A percentile compares a stretch with the other conserved stretches of the same genome.
phyloP scores from a whole-genome alignment of 169 alveolate species.

The Babesia ovata region DNA sequence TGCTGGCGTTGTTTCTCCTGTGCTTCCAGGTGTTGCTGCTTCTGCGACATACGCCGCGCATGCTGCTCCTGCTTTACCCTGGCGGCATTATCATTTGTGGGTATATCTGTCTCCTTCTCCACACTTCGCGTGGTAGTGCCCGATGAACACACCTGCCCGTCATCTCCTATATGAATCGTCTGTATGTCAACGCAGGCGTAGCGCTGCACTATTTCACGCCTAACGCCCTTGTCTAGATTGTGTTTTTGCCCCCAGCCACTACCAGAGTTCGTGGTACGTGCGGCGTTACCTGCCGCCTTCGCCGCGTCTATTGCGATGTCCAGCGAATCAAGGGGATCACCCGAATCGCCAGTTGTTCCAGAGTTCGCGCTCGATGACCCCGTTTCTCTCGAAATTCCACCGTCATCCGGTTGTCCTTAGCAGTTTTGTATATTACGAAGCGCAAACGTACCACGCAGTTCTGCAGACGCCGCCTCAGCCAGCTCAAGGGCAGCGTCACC shows the following conservation, averaged over 20 bases:
- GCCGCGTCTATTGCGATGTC: slow-evolving; percentile 16
- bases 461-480: slow-evolving; percentile 17
- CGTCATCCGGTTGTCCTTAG: background rate
- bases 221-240: slow-evolving; percentile 16
- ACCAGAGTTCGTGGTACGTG: background rate
- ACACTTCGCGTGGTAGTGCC: slow-evolving; percentile 9
- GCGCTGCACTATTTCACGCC: slow-evolving; percentile 22
- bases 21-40: slow-evolving; percentile 32
- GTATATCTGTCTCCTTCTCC: slow-evolving; percentile 12
- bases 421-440: background rate
- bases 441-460: background rate
- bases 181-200: slow-evolving; percentile 27
- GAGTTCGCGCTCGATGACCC: background rate
- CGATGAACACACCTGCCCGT: slow-evolving; percentile 25
- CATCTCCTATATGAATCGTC: slow-evolving; percentile 22
- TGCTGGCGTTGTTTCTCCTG: slow-evolving; percentile 37
- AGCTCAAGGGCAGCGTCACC: background rate
- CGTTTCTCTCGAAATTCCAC: background rate
- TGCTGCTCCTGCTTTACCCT: slow-evolving; percentile 23
- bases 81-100: slow-evolving; percentile 28
- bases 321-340: background rate
- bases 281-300: background rate
- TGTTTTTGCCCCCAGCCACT: background rate
- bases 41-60: slow-evolving; percentile 24
- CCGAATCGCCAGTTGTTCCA: background rate